Conservation (phyloP, 768 basidiomycete genomes). For the Neoboletus brunneissimus region DNA sequence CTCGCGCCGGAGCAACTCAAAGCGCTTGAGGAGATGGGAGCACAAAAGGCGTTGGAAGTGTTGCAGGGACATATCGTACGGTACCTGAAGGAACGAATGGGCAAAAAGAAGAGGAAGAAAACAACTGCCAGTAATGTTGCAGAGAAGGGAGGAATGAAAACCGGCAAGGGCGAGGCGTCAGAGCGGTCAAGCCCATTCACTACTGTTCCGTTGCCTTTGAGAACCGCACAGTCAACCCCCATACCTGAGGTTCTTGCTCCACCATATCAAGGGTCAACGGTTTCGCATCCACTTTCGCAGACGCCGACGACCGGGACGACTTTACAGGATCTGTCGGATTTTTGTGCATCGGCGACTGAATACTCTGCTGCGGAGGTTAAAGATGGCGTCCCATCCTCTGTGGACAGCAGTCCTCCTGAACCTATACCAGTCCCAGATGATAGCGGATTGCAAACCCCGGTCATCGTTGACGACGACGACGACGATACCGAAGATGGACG, state of each 20-base stretch:
- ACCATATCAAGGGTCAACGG: too few relatives aligned
- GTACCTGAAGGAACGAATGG: slow-evolving; percentile 72
- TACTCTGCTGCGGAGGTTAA: slow-evolving; percentile 5
- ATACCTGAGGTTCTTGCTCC: neutral
- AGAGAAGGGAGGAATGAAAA: slow-evolving; percentile 43
- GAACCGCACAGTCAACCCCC: slow-evolving; percentile 13
- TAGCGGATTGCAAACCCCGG: slow-evolving; percentile 43
- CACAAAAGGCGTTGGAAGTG: slow-evolving; percentile 75
- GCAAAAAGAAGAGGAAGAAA: slow-evolving; percentile 40
- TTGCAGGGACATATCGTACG: slow-evolving; percentile 84
- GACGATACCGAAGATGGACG: slow-evolving; percentile 54
- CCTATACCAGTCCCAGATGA: slow-evolving; percentile 32
- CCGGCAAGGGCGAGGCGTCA: slow-evolving; percentile 33
- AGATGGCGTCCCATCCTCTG: slow-evolving; percentile 19
- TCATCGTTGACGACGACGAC: slow-evolving; percentile 60
- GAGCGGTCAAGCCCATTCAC: slow-evolving; percentile 42
- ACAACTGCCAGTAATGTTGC: slow-evolving; percentile 29
- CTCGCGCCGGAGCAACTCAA: slow-evolving; percentile 70
- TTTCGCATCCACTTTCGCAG: slow-evolving; percentile 1
- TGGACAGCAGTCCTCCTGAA: slow-evolving; percentile 25
- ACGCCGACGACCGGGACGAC: neutral
- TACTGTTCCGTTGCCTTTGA: slow-evolving; percentile 39
- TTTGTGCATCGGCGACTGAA: slow-evolving; percentile 5
- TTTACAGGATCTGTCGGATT: slow-evolving; percentile 10
- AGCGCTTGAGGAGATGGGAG: slow-evolving; percentile 77